phyloP scores from a whole-genome alignment of 139 green algal genomes.

The Coccomyxa sp. region DNA sequence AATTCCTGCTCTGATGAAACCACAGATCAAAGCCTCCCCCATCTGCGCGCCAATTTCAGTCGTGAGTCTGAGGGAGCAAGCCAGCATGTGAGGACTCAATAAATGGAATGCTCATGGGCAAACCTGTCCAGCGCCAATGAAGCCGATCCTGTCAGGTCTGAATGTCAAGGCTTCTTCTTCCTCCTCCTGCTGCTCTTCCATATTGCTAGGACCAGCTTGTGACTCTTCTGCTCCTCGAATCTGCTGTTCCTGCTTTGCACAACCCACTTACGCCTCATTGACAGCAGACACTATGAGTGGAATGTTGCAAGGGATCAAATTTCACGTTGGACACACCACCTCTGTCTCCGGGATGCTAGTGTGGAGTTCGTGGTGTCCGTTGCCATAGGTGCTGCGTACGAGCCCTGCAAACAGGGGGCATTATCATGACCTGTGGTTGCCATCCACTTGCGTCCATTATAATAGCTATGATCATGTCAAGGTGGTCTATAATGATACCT shows the following conservation, averaged over 20 bases:
- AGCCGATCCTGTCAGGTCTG: slow-evolving; percentile 27
- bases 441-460: too few species aligned
- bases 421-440: too few species aligned
- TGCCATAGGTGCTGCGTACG: neutral
- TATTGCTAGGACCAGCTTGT: neutral
- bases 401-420: neutral
- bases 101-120: too few species aligned
- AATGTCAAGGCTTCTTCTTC: neutral
- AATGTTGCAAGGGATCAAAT: too few species aligned
- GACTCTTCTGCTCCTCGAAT: neutral
- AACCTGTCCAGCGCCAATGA: slow-evolving; percentile 43
- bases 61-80: neutral
- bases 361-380: too few species aligned
- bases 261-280: too few species aligned
- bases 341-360: too few species aligned
- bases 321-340: too few species aligned
- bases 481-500: too few species aligned
- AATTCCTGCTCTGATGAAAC: slow-evolving; percentile 43
- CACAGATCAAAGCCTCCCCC: slow-evolving; percentile 58
- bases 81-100: neutral
- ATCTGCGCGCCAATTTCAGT: slow-evolving; percentile 28
- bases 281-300: too few species aligned
- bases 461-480: too few species aligned
- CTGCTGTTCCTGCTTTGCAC: neutral
- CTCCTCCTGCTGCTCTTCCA: neutral